Evolutionary conservation across 257 asterid species (phyloP), one percentile per base, ranked within the genome.

Genomic region (Rubia yunnanensis): DNA sequence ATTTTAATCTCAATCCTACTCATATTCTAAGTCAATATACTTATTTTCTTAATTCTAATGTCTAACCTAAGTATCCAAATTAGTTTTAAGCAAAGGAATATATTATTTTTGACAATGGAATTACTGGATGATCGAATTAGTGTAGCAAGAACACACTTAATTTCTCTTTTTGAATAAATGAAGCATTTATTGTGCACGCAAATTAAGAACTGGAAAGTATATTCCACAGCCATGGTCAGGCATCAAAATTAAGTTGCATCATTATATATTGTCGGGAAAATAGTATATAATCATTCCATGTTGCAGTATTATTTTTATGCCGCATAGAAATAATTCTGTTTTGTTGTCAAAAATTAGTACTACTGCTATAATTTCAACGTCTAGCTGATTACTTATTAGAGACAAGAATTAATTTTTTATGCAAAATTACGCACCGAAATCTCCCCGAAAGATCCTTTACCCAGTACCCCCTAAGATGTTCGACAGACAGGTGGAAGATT

Each of bases 341-440:
- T 13, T n/a, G n/a, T 10, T 14, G 13, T 5, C 35, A 36, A 48
- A 5, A 18, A 18, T 53, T 53, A 55, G 60, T 56, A 67, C 32
- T 13, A 67, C 7, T 4, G 3, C 3, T 11, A 22, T 24, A 58
- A 15, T 8, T 60, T 65, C n/a, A 18, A 6, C 44, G 28, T 38
- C 15, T 63, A 60, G 52, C 34, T 60, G 65, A 36, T 73, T 60
- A 39, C 61, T 4, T 30, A 41, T 28, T 58, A 32, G 34, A 5
- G 32, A 5, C n/a, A 22, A 9, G 15, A 63, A 34, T 15, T 8
- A 24, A 32, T 44, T 3, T 15, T 44, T 44, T 14, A 44, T 26
- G 15, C 34, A 60, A 48, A 34, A 56, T 27, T 15, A 55, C 59
- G 36, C 27, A 65, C 39, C 44, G 52, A 36, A 24, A 65, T 58